Base-by-base conservation (phyloP, 2,329 filamentous ascomycete species). In the Davidsoniella neocaledoniae region DNA sequence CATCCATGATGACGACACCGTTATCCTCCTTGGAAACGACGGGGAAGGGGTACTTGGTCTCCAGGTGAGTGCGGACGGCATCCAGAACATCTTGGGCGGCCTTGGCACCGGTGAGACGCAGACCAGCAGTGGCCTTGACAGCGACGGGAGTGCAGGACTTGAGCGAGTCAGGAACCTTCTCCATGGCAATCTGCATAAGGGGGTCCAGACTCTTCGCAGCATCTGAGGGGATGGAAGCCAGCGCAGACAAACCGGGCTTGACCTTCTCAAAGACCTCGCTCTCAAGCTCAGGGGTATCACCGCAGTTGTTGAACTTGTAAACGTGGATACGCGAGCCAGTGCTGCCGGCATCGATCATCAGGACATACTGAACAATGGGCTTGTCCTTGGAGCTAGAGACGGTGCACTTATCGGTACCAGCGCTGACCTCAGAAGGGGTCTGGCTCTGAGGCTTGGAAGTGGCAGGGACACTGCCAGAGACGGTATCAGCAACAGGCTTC, bases 261-360 rank as follows among this genome's bases (percentile, higher is more conserved):
- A 88, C 96, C 83, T 88, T 87, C 70, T 90, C 81, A 67, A 98
- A 98, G 52, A 85, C 75, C 63, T 98, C 91, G 61, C 79, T 71
- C 68, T 98, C 91, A 46, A 98, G 76, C 67, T 95, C 88, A 23
- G 91, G 91, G n/a, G 88, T 88, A 6, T 86, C 69, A 10, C 88
- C 91, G 67, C 87, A 94, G 69, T 94, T 94, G 71, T 94, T 94
- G 75, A 94, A 94, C 61, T 84, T 83, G 72, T 94, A 94, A 49
- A 94, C 85, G 69, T 98, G 93, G 62, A 98, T 95, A 58, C 91
- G 83, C 54, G 91, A 96, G 54, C 91, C 91, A 49, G 91, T 96
- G 71, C 88, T 96, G 58, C 91, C 91, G 44, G 91, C 91, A 66
- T 98, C 91, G 61, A 98, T 86, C 91, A 98, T 98, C 60, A 96